phyloP scores from a whole-genome alignment of 108 stramenopile species.

The Cyclotella kingstonii region DNA sequence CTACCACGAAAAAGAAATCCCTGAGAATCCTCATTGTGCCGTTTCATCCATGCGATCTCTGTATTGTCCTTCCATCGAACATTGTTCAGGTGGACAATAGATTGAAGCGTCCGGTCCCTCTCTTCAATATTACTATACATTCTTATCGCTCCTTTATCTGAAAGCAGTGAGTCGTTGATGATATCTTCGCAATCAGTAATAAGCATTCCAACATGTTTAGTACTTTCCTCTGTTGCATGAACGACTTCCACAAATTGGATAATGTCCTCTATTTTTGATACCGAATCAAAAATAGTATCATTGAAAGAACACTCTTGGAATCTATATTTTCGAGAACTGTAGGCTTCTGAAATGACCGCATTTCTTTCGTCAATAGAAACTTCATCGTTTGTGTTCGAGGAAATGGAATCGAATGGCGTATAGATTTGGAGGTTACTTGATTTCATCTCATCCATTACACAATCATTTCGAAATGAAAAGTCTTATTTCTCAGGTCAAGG shows the following conservation, averaged over 20 bases:
- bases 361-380: slow-evolving; percentile 4
- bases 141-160: too few relatives aligned
- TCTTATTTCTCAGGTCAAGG: too few relatives aligned
- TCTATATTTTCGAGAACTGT: neutral
- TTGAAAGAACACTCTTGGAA: neutral
- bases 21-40: slow-evolving; percentile 34
- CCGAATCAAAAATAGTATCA: too few relatives aligned
- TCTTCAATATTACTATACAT: slow-evolving; percentile 21
- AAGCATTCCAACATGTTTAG: slow-evolving; percentile 18
- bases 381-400: slow-evolving; percentile 1
- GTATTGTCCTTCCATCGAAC: slow-evolving; percentile 18
- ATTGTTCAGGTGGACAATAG: slow-evolving; percentile 12
- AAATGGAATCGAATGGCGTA: neutral
- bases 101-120: slow-evolving; percentile 28
- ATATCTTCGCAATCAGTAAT: slow-evolving; percentile 14
- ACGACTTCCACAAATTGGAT: slow-evolving; percentile 20
- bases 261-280: neutral
- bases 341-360: neutral
- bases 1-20: slow-evolving; percentile 22
- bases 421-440: neutral
- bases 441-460: neutral
- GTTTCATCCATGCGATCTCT: slow-evolving; percentile 22
- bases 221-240: slow-evolving; percentile 29
- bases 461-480: too few relatives aligned
- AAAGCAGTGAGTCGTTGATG: slow-evolving; percentile 7